A percentile compares a stretch with the other conserved stretches of the same genome.
These are phyloP conservation scores for Arthonia radiata DNA, from an alignment of 495 filamentous ascomycete species.

Conservation along the genomic window DNA sequence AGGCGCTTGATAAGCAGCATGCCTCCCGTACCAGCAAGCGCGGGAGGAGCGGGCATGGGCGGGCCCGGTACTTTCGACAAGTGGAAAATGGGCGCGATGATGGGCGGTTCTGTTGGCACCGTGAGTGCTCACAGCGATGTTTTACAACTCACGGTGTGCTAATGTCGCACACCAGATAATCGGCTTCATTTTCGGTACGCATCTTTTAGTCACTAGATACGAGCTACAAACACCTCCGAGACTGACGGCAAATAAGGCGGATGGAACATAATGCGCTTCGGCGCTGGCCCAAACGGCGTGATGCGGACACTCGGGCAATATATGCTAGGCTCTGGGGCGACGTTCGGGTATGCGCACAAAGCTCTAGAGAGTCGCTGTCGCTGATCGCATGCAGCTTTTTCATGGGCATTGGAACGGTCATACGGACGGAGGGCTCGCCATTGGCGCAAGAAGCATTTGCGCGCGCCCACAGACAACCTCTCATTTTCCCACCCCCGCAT, in stretches of 20 bases:
- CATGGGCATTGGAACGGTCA: conserved; percentile 95
- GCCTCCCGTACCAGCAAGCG: no score
- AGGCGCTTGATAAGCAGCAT: no score
- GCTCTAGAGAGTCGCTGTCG: conserved; percentile 1
- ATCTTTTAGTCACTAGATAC: conserved; percentile 1
- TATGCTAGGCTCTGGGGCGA: conserved; percentile 89
- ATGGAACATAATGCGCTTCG: conserved; percentile 83
- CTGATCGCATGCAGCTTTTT: conserved; percentile 45
- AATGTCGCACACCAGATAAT: no score
- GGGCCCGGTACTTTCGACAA: no score
- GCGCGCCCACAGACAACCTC: conserved; percentile 30
- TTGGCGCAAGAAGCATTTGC: conserved; percentile 35
- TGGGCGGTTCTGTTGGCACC: no score
- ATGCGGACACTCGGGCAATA: conserved; percentile 86
- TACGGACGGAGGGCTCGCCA: conserved; percentile 58
- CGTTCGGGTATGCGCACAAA: conserved; percentile 52
- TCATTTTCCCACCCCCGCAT: conserved; percentile 39
- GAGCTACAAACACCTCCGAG: conserved; percentile 1
- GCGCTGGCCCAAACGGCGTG: conserved; percentile 77
- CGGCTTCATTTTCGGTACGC: conserved; percentile 84
- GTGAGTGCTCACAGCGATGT: no score
- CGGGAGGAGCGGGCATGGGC: no score
- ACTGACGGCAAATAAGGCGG: conserved; percentile 30
- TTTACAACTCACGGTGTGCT: no score
- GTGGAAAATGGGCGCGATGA: conserved; percentile 96